Evolutionary conservation across 495 filamentous ascomycete species (phyloP), one percentile per base, ranked within the genome.

Genomic region (Pseudotulostoma volvatum): DNA sequence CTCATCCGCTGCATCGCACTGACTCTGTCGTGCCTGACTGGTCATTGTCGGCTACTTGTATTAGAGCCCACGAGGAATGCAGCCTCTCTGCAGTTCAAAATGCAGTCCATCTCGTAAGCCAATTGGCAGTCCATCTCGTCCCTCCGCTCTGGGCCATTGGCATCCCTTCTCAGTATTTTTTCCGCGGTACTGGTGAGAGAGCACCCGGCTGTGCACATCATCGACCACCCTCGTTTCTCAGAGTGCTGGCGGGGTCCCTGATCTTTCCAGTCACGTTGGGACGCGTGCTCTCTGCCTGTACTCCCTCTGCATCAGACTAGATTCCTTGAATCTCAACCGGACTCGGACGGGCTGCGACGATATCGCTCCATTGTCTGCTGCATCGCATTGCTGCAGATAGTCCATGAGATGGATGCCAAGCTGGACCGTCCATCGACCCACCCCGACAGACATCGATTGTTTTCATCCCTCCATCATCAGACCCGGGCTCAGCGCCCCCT

Each of bases 381-480:
- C n/a, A n/a, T n/a, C n/a, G n/a, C n/a, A n/a, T 40, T 37, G 34
- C 34, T 37, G 19, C 9, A 30, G 40, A 9, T 18, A 25, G 18
- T 42, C 2, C 31, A 35, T 5, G 38, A 42, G 40, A 63, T 66
- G 61, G 57, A 63, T 36, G 41, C 38, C 44, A 33, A 42, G 9
- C 45, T 57, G 34, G 52, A 56, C 43, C 44, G 44, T 17, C 33
- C 48, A 34, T 43, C 54, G 42, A 31, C 52, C 36, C 48, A 51
- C 43, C 44, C 46, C 37, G 53, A 59, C 41, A 41, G 52, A 31
- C 47, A 47, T 45, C 51, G 50, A 41, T 44, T 54, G 36, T 55
- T 51, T 15, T 54, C 61, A 17, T 51, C 58, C 11, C 45, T 57
- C 3, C 30, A 50, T 30, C 52, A 48, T 37, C 55, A 51, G 38